phyloP scores from a whole-genome alignment of 805 yeast species.

The Ogataea salicorniae region DNA sequence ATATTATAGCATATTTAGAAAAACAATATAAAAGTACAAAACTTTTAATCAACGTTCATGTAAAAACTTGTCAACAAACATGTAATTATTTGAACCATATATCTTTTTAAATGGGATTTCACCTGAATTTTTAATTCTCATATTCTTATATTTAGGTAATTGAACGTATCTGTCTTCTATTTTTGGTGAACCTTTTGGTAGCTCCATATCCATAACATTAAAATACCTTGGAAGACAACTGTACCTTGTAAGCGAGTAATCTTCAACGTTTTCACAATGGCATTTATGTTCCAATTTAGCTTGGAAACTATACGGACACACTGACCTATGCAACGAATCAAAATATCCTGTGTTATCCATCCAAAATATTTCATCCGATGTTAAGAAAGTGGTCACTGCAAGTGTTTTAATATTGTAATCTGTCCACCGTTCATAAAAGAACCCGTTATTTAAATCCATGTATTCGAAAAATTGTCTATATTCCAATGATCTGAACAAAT shows the following conservation, averaged over 20 bases:
- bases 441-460: slow-evolving; percentile 46
- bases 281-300: slow-evolving; percentile 16
- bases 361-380: slow-evolving; percentile 45
- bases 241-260: slow-evolving; percentile 42
- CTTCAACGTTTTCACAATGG: slow-evolving; percentile 21
- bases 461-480: slow-evolving; percentile 41
- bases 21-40: not conserved
- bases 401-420: slow-evolving; percentile 44
- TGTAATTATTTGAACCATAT: slow-evolving; percentile 3
- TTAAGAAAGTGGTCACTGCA: slow-evolving; percentile 33
- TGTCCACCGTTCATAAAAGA: slow-evolving; percentile 58
- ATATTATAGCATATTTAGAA: not conserved
- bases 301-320: slow-evolving; percentile 17
- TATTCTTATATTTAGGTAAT: slow-evolving; percentile 6
- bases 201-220: slow-evolving; percentile 13
- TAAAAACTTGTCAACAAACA: slow-evolving; percentile 1
- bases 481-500: slow-evolving; percentile 43
- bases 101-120: slow-evolving; percentile 2
- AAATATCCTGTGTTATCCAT: slow-evolving; percentile 36
- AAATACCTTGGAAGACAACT: slow-evolving; percentile 44
- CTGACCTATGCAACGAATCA: slow-evolving; percentile 10
- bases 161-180: not conserved
- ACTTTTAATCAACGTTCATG: not conserved
- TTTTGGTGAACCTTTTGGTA: slow-evolving; percentile 16
- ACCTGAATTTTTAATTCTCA: slow-evolving; percentile 1